Evolutionary conservation across 1,284 basidiomycete species (phyloP).

Genomic region (Mycena sp.): DNA sequence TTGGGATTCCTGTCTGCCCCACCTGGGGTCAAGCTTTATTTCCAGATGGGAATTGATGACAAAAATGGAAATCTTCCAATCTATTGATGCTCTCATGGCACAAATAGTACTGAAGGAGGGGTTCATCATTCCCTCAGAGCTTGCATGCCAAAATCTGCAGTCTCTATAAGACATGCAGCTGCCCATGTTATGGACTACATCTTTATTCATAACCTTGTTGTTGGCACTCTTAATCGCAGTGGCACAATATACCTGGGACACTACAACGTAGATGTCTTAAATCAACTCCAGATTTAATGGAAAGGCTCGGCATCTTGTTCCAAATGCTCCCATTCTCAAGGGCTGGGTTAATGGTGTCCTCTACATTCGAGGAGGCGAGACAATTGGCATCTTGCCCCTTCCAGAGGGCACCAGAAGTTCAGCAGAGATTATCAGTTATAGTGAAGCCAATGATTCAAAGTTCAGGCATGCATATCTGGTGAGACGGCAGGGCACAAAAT

Average conservation of each 20-base stretch:
- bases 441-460: not conserved
- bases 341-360: constrained; percentile 28
- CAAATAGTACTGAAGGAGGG: constrained; percentile 33
- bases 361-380: constrained; percentile 15
- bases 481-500: constrained; percentile 2
- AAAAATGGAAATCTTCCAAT: constrained; percentile 27
- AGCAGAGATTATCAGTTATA: constrained; percentile 7
- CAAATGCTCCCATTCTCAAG: not conserved
- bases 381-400: constrained; percentile 23
- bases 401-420: not conserved
- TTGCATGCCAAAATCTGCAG: constrained; percentile 32
- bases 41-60: constrained; percentile 17
- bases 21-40: constrained; percentile 35
- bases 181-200: constrained; percentile 31
- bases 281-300: not conserved
- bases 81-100: constrained; percentile 27
- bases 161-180: constrained; percentile 32
- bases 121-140: constrained; percentile 31
- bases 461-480: constrained; percentile 12
- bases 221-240: constrained; percentile 28
- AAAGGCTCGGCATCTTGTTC: not conserved
- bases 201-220: constrained; percentile 32
- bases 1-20: constrained; percentile 41
- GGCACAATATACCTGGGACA: constrained; percentile 27
- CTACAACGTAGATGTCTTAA: constrained; percentile 17